Base-by-base conservation (phyloP, 2,329 filamentous ascomycete genomes). In the Peltaster fructicola region DNA sequence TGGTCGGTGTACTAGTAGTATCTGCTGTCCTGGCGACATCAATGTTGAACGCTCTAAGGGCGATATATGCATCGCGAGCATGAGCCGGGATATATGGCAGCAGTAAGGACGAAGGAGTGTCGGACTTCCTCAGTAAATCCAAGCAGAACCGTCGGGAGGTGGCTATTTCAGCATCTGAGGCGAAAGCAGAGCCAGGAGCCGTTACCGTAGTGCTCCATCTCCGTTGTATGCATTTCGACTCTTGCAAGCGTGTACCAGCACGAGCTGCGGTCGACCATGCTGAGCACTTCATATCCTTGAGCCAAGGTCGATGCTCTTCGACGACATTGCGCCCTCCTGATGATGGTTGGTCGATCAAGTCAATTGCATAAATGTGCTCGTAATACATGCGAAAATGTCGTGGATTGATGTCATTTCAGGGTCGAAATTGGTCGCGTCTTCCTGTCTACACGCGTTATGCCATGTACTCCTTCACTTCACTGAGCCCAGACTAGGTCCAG, bases 21-120 rank as follows among this genome's bases (percentile, higher is more conserved):
- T 95, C 85, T 29, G 88, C 81, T 33, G 95, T 76, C 29, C 79
- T 69, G 21, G 85, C 79, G 31, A 93, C 68, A 50, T 93, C 85
- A 41, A 95, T 66, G 47, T 98, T 98, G 51, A 98, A 72, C 24
- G 84, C 77, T 34, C 85, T 78, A 30, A 98, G 70, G 30, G 84
- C 81, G 38, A 91, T 68, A 54, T 95, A 93, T 37, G 80, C 75
- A 51, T 90, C 73, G 42, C 72, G 73, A 8, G 75, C 65, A 15
- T 73, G 63, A 3, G 59, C 59, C 1, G 81, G 82, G 32, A 93
- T 67, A 53, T 93, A 92, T 32, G 79, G 74, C 35, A 79, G 73
- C 31, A 93, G 69, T 17, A 88, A 66, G 47, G 81, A 80, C 9
- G 88, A 82, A 34, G 90, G 79, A 27, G 82, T 75, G 52, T 98